These are phyloP conservation scores for Ophiostoma quercus DNA, from an alignment of 2,329 filamentous ascomycete genomes.

Conservation along the genomic window DNA sequence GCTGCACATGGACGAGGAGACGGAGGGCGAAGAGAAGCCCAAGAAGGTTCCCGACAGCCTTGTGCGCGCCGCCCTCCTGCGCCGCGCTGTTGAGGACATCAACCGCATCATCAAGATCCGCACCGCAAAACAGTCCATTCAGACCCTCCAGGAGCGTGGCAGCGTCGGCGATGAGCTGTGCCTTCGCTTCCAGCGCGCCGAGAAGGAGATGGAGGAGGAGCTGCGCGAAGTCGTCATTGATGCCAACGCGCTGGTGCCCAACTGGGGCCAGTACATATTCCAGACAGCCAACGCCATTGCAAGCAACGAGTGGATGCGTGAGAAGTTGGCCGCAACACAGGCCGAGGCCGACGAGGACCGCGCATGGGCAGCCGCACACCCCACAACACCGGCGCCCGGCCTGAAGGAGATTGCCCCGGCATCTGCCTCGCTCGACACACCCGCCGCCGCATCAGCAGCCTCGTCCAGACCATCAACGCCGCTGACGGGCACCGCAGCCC, in stretches of 20 bases:
- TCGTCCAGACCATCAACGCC: conserved; percentile 10
- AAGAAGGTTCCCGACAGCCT: conserved; percentile 73
- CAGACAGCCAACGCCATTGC: conserved; percentile 96
- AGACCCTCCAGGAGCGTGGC: conserved; percentile 75
- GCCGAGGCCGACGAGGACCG: conserved; percentile 63
- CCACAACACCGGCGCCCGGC: not conserved
- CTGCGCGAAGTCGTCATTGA: conserved; percentile 89
- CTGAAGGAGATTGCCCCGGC: conserved; percentile 11
- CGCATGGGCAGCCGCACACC: conserved; percentile 14
- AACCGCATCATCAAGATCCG: conserved; percentile 84
- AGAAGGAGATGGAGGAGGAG: conserved; percentile 97
- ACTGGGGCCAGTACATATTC: conserved; percentile 94
- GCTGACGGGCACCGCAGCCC: not conserved
- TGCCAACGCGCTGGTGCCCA: conserved; percentile 83
- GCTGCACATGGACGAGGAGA: conserved; percentile 60
- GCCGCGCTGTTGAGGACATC: conserved; percentile 89
- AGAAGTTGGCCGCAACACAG: conserved; percentile 68
- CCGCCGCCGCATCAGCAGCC: not conserved
- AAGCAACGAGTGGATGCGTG: conserved; percentile 72
- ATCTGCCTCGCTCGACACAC: conserved; percentile 1
- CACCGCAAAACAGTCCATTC: conserved; percentile 80
- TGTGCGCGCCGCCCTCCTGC: conserved; percentile 79
- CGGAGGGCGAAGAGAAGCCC: conserved; percentile 50
- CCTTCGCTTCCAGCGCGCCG: conserved; percentile 84
- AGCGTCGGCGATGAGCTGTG: conserved; percentile 94